Conservation (phyloP, 2,329 filamentous ascomycete genomes). For the Phialophora verrucosa region DNA sequence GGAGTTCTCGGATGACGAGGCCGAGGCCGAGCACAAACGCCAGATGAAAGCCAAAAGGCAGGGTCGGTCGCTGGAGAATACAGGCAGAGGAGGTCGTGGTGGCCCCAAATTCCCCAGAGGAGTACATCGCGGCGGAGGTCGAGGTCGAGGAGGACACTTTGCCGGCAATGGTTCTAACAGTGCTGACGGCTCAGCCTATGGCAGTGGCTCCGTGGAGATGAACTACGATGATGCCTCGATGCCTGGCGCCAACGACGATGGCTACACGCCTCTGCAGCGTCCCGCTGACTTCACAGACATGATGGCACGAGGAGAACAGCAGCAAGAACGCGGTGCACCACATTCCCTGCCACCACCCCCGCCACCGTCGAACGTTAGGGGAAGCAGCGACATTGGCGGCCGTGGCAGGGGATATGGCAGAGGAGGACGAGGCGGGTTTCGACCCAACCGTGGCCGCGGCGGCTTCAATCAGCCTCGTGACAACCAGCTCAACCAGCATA, state of each 20-base stretch:
- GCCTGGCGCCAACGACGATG: conserved; percentile 54
- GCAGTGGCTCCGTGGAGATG: conserved; percentile 53
- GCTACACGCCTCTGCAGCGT: conserved; percentile 72
- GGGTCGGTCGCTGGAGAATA: conserved; percentile 56
- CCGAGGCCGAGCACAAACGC: conserved; percentile 81
- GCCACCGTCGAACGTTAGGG: conserved; percentile 33
- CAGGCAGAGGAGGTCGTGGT: conserved; percentile 43
- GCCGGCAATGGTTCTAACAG: conserved; percentile 5
- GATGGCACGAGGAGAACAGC: conserved; percentile 46
- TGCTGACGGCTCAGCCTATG: conserved; percentile 30
- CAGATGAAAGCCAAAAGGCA: conserved; percentile 70
- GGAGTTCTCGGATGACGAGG: conserved; percentile 96
- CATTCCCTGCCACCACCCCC: conserved; percentile 27
- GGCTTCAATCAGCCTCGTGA: conserved; percentile 37
- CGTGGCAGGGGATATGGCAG: conserved; percentile 44
- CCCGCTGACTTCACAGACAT: conserved; percentile 67
- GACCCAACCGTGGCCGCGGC: conserved; percentile 42
- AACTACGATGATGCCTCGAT: conserved; percentile 67
- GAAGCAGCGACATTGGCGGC: conserved; percentile 46
- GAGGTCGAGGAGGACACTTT: conserved; percentile 25
- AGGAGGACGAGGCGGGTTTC: conserved; percentile 41
- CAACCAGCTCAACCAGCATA: conserved; percentile 35
- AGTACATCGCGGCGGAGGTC: conserved; percentile 27
- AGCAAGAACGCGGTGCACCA: conserved; percentile 14
- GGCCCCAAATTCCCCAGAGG: conserved; percentile 41